Percentiles rank a stretch among this genome's conserved stretches.
These are phyloP conservation scores for Hyaloperonospora brassicae DNA, from an alignment of 352 stramenopile species.

Conservation along the genomic window DNA sequence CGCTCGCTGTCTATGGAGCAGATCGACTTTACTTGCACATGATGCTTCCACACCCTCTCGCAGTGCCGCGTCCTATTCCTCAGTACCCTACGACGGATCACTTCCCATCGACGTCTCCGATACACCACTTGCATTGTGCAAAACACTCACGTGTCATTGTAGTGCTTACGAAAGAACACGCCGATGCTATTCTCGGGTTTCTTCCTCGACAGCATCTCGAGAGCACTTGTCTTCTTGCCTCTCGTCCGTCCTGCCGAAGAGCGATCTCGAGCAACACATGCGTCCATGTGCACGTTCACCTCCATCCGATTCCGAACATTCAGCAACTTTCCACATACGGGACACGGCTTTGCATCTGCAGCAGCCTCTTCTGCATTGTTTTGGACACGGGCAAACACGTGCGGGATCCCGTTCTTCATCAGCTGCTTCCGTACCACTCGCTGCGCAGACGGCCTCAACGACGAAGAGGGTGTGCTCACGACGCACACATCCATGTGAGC, in stretches of 20 bases:
- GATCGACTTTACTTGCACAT: too few species aligned
- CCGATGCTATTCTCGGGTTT: conserved; percentile 23
- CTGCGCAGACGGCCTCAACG: conserved; percentile 8
- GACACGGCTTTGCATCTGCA: conserved; percentile 30
- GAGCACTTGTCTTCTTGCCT: conserved; percentile 12
- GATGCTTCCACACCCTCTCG: too few species aligned
- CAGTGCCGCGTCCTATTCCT: too few species aligned
- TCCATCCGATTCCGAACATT: conserved; percentile 43
- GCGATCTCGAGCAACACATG: conserved; percentile 24
- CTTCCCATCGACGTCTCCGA: too few species aligned
- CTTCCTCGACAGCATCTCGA: conserved; percentile 7
- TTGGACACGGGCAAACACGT: conserved; percentile 7
- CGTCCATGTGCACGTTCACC: conserved; percentile 61
- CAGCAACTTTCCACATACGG: conserved; percentile 49
- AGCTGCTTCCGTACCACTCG: conserved; percentile 7
- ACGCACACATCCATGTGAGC: conserved; percentile 56
- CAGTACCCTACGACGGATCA: too few species aligned
- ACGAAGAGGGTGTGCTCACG: conserved; percentile 6
- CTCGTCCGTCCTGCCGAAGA: conserved; percentile 1
- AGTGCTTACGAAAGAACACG: conserved; percentile 23
- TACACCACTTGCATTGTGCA: too few species aligned
- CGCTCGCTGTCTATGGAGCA: too few species aligned
- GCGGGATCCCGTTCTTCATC: conserved; percentile 7
- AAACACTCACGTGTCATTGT: conserved; percentile 2
- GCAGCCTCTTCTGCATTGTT: conserved; percentile 1